Evolutionary conservation across 306 rosid genomes (phyloP), one percentile per base, ranked within the genome.

Genomic region (Cucumis cinereus): DNA sequence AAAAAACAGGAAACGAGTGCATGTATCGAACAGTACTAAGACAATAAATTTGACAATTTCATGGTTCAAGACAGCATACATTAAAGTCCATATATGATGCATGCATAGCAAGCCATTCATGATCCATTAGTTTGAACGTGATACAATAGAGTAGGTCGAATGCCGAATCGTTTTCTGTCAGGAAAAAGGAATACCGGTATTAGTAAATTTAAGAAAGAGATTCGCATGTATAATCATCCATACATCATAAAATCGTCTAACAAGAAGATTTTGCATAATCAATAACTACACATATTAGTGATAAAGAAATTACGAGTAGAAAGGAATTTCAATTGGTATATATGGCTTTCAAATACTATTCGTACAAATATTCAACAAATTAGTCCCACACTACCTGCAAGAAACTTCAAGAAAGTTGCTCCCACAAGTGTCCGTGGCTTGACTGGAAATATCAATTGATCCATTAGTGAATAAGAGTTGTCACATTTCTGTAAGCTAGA

Each of bases 1-100:
- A 43, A 53, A 58, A 61, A 61, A 61, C 74, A 13, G 35, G 7
- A 36, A 12, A 43, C 17, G 11, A 68, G 35, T 43, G 30, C 36
- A 68, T 45, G 11, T 10, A 68, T 40, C 19, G 7, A 69, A 23
- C 36, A 15, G 69, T 38, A 33, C 7, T 30, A 10, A 40, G 33
- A 20, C 0, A 4, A 56, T 55, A 26, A 56, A 36, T 58, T 20
- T 40, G 20, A 74, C 66, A 33, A 74, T 55, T 57, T 73, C 15
- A 45, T 56, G 68, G 77, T 47, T 58, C 80, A 71, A 72, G 77
- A 75, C 68, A 73, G 89, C 99, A 26, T 89, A 94, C 99, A 76
- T 94, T 94, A 80, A 94, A 94, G 88, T 94, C 99, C 99, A 94
- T 94, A 82, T 94, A 94, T 26, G 99, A 92, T 12, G 99, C 99